Evolutionary conservation across 257 asterid genomes (phyloP), one percentile per base, ranked within the genome.

Genomic region (Solanum chmielewskii): DNA sequence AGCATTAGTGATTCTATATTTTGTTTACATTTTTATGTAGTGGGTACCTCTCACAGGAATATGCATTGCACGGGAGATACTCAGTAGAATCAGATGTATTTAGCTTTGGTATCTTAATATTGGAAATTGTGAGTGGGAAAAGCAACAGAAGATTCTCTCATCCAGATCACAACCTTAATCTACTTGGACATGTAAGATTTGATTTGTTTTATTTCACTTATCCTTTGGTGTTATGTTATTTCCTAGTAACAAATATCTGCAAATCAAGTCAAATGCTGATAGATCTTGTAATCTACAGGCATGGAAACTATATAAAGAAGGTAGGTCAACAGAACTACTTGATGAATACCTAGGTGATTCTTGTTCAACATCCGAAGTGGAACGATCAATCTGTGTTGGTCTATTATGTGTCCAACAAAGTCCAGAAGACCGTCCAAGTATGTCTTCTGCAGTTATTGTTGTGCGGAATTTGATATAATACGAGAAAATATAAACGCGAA

Each of bases 41-140:
- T 56, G 93, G 94, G 0, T 90, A 93, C 45, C 92, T 92, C 89
- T 91, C 95, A 83, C 95, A 93, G 12, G 94, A 93, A 86, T 93
- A 93, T 62, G 93, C 90, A 83, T 2, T 93, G 87, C 85, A 86
- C 42, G 95, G 95, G 1, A 56, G 87, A 42, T 91, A 86, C 87
- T 91, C 95, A 3, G 84, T 83, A 42, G 89, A 93, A 84, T 90
- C 95, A 0, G 94, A 91, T 52, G 94, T 93, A 42, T 93, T 88
- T 84, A 90, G 92, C 73, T 92, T 90, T 33, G 94, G 95, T 3
- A 89, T 91, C 41, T 25, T 89, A 49, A n/a, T 89, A 39, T 83
- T 88, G 71, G 91, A 91, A 78, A 88, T 88, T 21, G 66, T 89
- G 35, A 89, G 91, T 86, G 89, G 91, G 12, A 70, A 82, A 74